Percentiles rank a stretch among this genome's conserved stretches.
Conservation (phyloP, 192 early-diverging fungal species). For the Coemansia sp. region DNA sequence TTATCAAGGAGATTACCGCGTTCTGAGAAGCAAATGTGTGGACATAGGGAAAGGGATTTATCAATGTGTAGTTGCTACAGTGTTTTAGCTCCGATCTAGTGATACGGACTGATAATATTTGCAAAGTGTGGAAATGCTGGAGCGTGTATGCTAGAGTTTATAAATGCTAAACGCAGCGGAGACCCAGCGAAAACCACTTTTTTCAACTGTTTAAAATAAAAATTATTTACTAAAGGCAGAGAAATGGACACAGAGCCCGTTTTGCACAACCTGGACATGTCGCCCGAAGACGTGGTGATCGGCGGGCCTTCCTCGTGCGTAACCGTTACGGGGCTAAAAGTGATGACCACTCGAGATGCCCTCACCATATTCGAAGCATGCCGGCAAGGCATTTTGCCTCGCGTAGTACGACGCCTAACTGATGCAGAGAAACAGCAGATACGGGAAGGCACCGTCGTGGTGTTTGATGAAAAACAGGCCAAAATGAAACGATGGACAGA, state of each 20-base stretch:
- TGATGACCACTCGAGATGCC: constrained; percentile 64
- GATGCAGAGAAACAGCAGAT: constrained; percentile 72
- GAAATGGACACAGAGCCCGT: not conserved
- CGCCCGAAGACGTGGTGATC: constrained; percentile 36
- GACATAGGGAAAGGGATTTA: not conserved
- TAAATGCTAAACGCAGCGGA: too few relatives aligned
- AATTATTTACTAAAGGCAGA: not conserved
- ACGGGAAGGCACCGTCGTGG: constrained; percentile 74
- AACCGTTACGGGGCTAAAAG: constrained; percentile 42
- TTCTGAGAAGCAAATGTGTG: not conserved
- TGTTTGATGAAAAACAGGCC: constrained; percentile 83
- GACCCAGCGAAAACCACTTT: too few relatives aligned
- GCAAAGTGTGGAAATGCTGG: too few relatives aligned
- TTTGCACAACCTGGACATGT: constrained; percentile 10
- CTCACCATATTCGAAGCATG: constrained; percentile 79
- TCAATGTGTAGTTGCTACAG: not conserved
- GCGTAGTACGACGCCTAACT: constrained; percentile 69
- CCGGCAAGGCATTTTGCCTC: constrained; percentile 64
- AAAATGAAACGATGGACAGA: constrained; percentile 89
- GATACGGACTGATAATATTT: too few relatives aligned
- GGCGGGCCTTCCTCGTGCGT: constrained; percentile 33
- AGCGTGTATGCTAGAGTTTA: too few relatives aligned
- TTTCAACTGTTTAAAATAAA: too few relatives aligned
- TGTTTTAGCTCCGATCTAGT: not conserved
- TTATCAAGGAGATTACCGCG: too few relatives aligned